Conservation (phyloP, 148 eudicot species). For the Chenopodium berlandieri region DNA sequence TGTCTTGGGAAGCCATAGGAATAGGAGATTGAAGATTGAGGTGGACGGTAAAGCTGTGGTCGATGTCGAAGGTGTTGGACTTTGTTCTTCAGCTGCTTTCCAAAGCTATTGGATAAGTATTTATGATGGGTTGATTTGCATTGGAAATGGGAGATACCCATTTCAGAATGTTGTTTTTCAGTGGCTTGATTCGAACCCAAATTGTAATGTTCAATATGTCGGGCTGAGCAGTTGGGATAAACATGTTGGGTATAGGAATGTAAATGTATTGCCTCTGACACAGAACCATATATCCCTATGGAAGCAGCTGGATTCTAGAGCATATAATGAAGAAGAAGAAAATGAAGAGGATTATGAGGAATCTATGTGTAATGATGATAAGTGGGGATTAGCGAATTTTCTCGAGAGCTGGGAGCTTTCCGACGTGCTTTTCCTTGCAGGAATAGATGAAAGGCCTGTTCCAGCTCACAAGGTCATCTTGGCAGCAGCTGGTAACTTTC, state of each 20-base stretch:
- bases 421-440: slow-evolving; percentile 74
- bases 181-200: slow-evolving; percentile 93
- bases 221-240: slow-evolving; percentile 98
- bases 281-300: slow-evolving; percentile 82
- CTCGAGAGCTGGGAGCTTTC: slow-evolving; percentile 92
- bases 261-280: slow-evolving; percentile 72
- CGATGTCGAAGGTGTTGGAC: slow-evolving; percentile 75
- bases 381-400: slow-evolving; percentile 73
- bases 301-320: slow-evolving; percentile 72
- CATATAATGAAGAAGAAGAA: slow-evolving; percentile 45
- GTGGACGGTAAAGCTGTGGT: slow-evolving; percentile 82
- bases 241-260: slow-evolving; percentile 94
- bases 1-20: slow-evolving; percentile 84
- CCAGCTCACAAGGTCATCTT: slow-evolving; percentile 85
- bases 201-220: slow-evolving; percentile 76
- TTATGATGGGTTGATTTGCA: slow-evolving; percentile 87
- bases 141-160: slow-evolving; percentile 94
- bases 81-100: slow-evolving; percentile 72
- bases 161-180: slow-evolving; percentile 89
- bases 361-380: slow-evolving; percentile 32
- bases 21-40: slow-evolving; percentile 74
- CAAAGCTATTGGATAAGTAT: slow-evolving; percentile 95
- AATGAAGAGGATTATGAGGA: slow-evolving; percentile 55
- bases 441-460: slow-evolving; percentile 63
- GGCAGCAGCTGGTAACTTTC: slow-evolving; percentile 71